Evolutionary conservation across 371 early-diverging fungal species (phyloP).

Genomic region (Mortierella sp.): DNA sequence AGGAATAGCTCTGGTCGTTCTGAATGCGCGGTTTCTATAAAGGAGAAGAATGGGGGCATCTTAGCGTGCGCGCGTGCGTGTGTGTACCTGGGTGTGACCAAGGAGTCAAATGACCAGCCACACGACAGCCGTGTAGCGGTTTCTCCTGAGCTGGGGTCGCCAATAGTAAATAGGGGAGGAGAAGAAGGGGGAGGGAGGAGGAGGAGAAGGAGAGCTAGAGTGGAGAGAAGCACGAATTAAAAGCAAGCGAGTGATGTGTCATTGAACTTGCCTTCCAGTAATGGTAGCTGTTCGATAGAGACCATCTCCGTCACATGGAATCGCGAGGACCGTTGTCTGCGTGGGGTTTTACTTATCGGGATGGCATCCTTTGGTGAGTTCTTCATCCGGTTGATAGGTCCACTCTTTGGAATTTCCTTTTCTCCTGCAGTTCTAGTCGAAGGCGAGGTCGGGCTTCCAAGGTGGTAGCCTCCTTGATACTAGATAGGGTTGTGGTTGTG

Average conservation of each 20-base stretch:
- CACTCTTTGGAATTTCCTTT: conserved; percentile 78
- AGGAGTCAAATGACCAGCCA: too few relatives aligned
- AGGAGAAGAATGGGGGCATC: conserved; percentile 4
- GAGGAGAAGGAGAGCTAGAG: background rate
- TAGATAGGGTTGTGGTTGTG: background rate
- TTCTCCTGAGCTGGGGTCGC: too few relatives aligned
- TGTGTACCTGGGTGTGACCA: too few relatives aligned
- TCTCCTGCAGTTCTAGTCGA: conserved; percentile 37
- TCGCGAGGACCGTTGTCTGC: conserved; percentile 85
- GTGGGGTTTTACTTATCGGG: conserved; percentile 83
- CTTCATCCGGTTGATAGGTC: conserved; percentile 81
- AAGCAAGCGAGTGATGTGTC: background rate
- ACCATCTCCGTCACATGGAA: conserved; percentile 83
- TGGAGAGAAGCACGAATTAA: background rate
- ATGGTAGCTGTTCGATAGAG: conserved; percentile 79
- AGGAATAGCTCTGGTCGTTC: conserved; percentile 85
- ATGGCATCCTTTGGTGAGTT: conserved; percentile 83
- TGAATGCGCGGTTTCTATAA: conserved; percentile 72
- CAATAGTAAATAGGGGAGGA: too few relatives aligned
- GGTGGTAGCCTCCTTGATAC: background rate
- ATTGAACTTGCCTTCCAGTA: conserved; percentile 74
- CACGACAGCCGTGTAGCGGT: too few relatives aligned
- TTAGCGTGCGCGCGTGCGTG: too few relatives aligned
- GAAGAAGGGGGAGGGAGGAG: too few relatives aligned
- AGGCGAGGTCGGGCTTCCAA: conserved; percentile 28